Evolutionary conservation across 192 early-diverging fungal genomes (phyloP).

Genomic region (Coemansia sp.): DNA sequence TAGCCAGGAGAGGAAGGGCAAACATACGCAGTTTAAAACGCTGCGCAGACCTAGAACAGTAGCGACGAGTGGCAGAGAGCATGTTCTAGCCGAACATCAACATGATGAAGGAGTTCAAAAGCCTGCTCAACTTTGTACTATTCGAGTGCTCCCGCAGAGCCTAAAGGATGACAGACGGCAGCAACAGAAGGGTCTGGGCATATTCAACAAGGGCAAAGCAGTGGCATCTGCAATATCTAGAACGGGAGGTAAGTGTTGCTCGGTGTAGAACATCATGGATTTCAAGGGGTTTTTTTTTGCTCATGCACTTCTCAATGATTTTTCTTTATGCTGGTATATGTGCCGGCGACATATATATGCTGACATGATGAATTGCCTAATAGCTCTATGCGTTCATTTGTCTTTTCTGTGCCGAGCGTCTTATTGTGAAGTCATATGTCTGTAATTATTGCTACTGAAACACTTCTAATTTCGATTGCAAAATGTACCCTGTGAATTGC

Average conservation of each 20-base stretch:
- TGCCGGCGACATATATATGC: too few relatives aligned
- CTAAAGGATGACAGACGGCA: background rate
- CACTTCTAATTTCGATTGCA: background rate
- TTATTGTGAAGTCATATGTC: slow-evolving; percentile 9
- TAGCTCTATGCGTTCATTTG: background rate
- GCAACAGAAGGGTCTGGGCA: slow-evolving; percentile 22
- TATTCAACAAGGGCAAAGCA: slow-evolving; percentile 49
- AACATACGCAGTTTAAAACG: too few relatives aligned
- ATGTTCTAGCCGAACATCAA: too few relatives aligned
- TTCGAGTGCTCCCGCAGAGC: slow-evolving; percentile 18
- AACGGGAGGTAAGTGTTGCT: slow-evolving; percentile 17
- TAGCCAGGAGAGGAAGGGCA: too few relatives aligned
- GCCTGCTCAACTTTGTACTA: slow-evolving; percentile 12
- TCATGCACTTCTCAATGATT: background rate
- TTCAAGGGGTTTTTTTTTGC: background rate
- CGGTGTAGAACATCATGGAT: too few relatives aligned
- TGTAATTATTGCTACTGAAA: background rate
- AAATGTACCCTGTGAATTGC: background rate
- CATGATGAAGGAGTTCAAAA: background rate
- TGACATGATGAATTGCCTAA: background rate
- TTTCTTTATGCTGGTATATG: background rate
- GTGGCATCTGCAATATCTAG: slow-evolving; percentile 26
- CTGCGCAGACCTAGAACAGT: too few relatives aligned
- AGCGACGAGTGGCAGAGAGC: too few relatives aligned
- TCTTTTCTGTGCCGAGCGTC: background rate